Conservation (phyloP, 768 basidiomycete genomes). For the Lactarius sp. region DNA sequence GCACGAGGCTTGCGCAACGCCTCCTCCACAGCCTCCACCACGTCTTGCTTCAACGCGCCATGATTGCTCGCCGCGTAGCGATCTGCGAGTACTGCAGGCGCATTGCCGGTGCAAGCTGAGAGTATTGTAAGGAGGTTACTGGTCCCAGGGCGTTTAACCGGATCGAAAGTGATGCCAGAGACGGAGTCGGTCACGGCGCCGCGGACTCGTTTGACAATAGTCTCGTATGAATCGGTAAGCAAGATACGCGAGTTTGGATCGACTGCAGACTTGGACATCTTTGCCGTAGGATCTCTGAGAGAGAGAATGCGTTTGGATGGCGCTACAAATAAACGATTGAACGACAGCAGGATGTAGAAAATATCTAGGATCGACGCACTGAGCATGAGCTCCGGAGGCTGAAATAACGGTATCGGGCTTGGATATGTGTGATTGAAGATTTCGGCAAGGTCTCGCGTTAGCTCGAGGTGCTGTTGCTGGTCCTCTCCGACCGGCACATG, state of each 20-base stretch:
- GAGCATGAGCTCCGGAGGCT: conserved; percentile 63
- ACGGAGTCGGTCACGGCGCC: conserved; percentile 83
- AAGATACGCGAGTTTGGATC: conserved; percentile 77
- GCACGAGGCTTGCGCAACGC: conserved; percentile 59
- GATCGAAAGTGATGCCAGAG: conserved; percentile 73
- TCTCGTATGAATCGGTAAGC: conserved; percentile 63
- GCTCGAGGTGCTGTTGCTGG: conserved; percentile 90
- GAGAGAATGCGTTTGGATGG: conserved; percentile 79
- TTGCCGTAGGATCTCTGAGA: conserved; percentile 75
- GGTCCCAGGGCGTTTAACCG: conserved; percentile 70
- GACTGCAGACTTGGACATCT: conserved; percentile 95
- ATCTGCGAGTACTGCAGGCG: conserved; percentile 42
- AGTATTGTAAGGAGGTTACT: conserved; percentile 79
- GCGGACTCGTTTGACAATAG: conserved; percentile 68
- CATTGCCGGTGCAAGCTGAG: conserved; percentile 58
- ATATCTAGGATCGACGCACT: conserved; percentile 46
- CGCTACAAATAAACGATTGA: conserved; percentile 41
- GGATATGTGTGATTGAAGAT: conserved; percentile 72
- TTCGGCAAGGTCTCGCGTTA: conserved; percentile 78
- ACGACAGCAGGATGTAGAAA: not conserved
- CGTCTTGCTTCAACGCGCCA: conserved; percentile 65
- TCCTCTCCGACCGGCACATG: conserved; percentile 97
- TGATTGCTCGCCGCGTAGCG: conserved; percentile 55
- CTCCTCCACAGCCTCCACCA: conserved; percentile 68
- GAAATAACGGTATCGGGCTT: conserved; percentile 50